Evolutionary conservation across 2,329 filamentous ascomycete genomes (phyloP).

Genomic region (Trichoderma asperellum): DNA sequence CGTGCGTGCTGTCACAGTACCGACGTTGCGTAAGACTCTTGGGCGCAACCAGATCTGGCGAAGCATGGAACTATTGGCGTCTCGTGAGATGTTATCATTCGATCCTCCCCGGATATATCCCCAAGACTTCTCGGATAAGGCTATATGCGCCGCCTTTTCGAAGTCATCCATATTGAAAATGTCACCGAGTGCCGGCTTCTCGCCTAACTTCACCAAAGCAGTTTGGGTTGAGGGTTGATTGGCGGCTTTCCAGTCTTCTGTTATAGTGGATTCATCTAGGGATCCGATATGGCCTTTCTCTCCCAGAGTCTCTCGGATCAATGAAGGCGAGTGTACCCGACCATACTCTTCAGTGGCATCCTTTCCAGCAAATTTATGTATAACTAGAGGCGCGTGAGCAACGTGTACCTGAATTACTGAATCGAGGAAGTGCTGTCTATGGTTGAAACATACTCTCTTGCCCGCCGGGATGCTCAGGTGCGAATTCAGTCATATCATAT

Average conservation of each 20-base stretch:
- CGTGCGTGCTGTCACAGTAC: slow-evolving; percentile 8
- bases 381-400: slow-evolving; percentile 1
- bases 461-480: slow-evolving; percentile 18
- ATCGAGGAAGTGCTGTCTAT: rapidly evolving
- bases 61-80: slow-evolving; percentile 23
- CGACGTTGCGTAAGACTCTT: slow-evolving; percentile 1
- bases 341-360: slow-evolving; percentile 19
- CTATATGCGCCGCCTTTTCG: slow-evolving; percentile 17
- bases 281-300: slow-evolving; percentile 12
- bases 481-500: slow-evolving; percentile 20
- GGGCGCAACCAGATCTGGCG: slow-evolving; percentile 20
- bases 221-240: neutral
- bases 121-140: slow-evolving; percentile 16
- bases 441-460: slow-evolving; percentile 8
- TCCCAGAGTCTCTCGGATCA: slow-evolving; percentile 19
- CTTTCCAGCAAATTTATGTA: slow-evolving; percentile 11
- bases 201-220: too few species aligned
- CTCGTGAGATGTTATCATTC: slow-evolving; percentile 18
- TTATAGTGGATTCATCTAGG: slow-evolving; percentile 9
- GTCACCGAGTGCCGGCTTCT: slow-evolving; percentile 3
- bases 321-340: slow-evolving; percentile 18
- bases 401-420: neutral
- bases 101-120: slow-evolving; percentile 16
- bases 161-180: slow-evolving; percentile 22
- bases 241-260: slow-evolving; percentile 4